Evolutionary conservation across 176 grass and related monocot species (phyloP).

Genomic region (Canna indica): DNA sequence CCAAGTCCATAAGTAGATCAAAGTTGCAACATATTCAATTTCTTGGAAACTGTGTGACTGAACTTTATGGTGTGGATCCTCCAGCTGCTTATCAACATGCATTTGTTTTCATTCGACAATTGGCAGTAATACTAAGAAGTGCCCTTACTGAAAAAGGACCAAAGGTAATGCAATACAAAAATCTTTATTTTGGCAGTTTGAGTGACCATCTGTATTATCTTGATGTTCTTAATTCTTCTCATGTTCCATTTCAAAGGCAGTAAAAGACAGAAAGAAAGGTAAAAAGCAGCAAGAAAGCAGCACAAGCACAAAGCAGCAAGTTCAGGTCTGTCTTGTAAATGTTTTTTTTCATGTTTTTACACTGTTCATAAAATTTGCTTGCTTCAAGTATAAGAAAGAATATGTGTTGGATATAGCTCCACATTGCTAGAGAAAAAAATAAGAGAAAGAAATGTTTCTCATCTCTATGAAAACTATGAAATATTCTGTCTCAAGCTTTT

Average conservation of each 20-base stretch:
- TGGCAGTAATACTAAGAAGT: conserved; percentile 66
- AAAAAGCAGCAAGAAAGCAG: conserved; percentile 65
- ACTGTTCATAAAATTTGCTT: conserved; percentile 5
- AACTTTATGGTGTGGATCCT: conserved; percentile 71
- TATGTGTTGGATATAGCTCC: not conserved
- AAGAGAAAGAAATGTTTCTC: not conserved
- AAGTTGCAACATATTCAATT: conserved; percentile 85
- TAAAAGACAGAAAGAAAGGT: conserved; percentile 44
- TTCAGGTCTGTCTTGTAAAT: conserved; percentile 39
- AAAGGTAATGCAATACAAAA: conserved; percentile 44
- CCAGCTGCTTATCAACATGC: conserved; percentile 69
- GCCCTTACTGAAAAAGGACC: conserved; percentile 72
- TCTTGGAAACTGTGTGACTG: conserved; percentile 83
- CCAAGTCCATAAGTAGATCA: conserved; percentile 71
- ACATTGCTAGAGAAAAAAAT: not conserved
- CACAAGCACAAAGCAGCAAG: conserved; percentile 55
- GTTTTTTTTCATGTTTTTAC: not conserved
- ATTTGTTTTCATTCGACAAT: conserved; percentile 93
- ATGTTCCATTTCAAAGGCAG: conserved; percentile 32
- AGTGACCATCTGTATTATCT: conserved; percentile 20
- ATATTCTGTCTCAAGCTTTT: not conserved
- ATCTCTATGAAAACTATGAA: not conserved
- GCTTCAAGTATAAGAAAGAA: not conserved
- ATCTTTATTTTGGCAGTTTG: too few species aligned
- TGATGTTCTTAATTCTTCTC: conserved; percentile 1